These are phyloP conservation scores for Clarkia xantiana DNA, from an alignment of 345 rosid species.

Conservation along the genomic window DNA sequence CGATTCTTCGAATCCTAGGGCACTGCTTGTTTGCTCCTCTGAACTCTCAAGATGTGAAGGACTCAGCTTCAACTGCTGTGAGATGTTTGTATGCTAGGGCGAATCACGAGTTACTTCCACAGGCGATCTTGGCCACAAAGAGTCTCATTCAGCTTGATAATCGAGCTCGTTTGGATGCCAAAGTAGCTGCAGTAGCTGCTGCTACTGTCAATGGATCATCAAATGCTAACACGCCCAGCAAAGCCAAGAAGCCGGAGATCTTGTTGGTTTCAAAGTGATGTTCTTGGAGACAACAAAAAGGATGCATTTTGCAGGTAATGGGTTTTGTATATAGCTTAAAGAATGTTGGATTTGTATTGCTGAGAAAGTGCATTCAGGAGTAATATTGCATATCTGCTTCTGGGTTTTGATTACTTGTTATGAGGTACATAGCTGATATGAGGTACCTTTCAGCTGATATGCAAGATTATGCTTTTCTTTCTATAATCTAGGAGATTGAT, in stretches of 20 bases:
- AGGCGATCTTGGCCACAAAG: constrained; percentile 68
- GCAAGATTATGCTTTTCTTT: too few relatives aligned
- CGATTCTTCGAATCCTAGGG: constrained; percentile 56
- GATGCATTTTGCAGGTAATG: constrained; percentile 13
- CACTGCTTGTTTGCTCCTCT: constrained; percentile 79
- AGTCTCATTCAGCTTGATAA: constrained; percentile 79
- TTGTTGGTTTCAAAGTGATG: constrained; percentile 74
- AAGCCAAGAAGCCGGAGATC: constrained; percentile 74
- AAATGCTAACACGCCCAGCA: constrained; percentile 67
- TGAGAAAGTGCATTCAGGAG: too few relatives aligned
- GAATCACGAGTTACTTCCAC: constrained; percentile 87
- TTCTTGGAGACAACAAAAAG: too few relatives aligned
- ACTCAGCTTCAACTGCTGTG: constrained; percentile 59
- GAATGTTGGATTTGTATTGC: too few relatives aligned
- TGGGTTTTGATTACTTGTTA: too few relatives aligned
- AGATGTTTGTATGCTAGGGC: constrained; percentile 76
- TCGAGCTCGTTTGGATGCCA: constrained; percentile 42
- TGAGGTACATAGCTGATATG: too few relatives aligned
- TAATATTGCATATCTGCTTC: too few relatives aligned
- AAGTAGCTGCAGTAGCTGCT: constrained; percentile 24
- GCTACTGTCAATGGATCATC: constrained; percentile 31
- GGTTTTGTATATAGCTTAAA: constrained; percentile 7
- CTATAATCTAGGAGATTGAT: too few relatives aligned
- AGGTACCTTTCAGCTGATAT: too few relatives aligned
- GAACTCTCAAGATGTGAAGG: constrained; percentile 64